Base-by-base conservation (phyloP, 2,329 filamentous ascomycete genomes). In the Ceratocystis variospora region DNA sequence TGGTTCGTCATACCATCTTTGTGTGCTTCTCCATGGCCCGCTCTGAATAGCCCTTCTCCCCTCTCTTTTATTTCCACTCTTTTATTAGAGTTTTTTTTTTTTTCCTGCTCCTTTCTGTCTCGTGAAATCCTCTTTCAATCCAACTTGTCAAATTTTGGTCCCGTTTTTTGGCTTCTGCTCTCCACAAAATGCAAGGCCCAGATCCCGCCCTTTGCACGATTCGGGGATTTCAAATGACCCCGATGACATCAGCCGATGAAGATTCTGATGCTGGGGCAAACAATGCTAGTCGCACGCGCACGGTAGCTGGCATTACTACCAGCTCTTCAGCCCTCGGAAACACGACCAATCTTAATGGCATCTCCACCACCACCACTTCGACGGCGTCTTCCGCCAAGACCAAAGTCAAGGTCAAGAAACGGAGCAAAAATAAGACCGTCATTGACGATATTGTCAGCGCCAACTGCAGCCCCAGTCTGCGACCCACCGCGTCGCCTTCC, bases 401-500 rank as follows among this genome's bases (percentile, higher is more conserved):
- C 45, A 63, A 63, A 22, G 22, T 22, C 66, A 65, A 64, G 50
- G 46, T 17, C 3, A 64, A 67, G 25, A 67, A 64, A 77, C 75
- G 2, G 75, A 76, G n/a, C 63, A 66, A 63, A 44, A 62, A 65
- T 25, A 44, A 59, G 28, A 28, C 25, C 10, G 2, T 74, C 72
- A 57, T 84, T 63, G 76, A 83, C 72, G 82, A 85, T 73, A 79
- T 84, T 17, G 80, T 85, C 70, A 85, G 82, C 73, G 80, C 81
- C 66, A 79, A 88, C 74, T 86, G 83, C 75, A 87, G 84, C 73
- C 85, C 85, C 6, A 73, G 79, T 64, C 74, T 87, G 69, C 80
- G 83, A 61, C 76, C 75, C n/a, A 72, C 75, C 31, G 74, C 78
- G 17, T 83, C 83, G 19, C 81, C 82, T 10, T 79, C 77, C 62